phyloP scores from a whole-genome alignment of 257 asterid species.

The Gentiana straminea region DNA sequence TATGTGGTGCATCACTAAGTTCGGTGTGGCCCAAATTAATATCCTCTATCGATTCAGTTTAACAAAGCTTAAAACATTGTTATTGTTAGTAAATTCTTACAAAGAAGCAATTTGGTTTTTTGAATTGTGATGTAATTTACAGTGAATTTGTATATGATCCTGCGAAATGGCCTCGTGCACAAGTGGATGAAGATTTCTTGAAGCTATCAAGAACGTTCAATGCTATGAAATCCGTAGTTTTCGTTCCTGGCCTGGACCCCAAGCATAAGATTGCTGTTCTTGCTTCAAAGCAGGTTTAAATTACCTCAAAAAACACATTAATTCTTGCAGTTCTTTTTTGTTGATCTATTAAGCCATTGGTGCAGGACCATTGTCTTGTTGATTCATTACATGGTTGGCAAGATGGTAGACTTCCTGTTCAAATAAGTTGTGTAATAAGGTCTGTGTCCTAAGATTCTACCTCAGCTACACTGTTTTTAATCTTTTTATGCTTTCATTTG shows the following conservation, averaged over 20 bases:
- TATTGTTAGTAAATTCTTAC: no score
- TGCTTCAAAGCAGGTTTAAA: slow-evolving; percentile 78
- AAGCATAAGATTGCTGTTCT: slow-evolving; percentile 67
- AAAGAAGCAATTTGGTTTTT: no score
- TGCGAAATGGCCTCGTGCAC: slow-evolving; percentile 64
- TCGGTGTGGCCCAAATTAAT: no score
- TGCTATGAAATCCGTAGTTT: slow-evolving; percentile 69
- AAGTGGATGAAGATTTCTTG: slow-evolving; percentile 72
- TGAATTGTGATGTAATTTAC: slow-evolving; percentile 19
- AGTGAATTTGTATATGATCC: slow-evolving; percentile 87
- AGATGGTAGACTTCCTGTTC: slow-evolving; percentile 76
- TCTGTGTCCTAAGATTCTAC: slow-evolving; percentile 10
- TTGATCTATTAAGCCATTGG: neutral
- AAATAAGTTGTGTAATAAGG: slow-evolving; percentile 77
- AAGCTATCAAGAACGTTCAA: slow-evolving; percentile 57
- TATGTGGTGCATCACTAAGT: no score
- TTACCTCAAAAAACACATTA: neutral
- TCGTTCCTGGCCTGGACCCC: slow-evolving; percentile 71
- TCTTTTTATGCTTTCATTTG: slow-evolving; percentile 4
- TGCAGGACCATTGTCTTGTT: slow-evolving; percentile 88
- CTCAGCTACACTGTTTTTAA: slow-evolving; percentile 3
- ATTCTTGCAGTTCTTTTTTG: no score
- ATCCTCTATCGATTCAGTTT: no score
- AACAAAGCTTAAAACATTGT: no score
- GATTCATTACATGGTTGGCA: slow-evolving; percentile 91